Evolutionary conservation across 83 land plant species (phyloP).

Genomic region (Isoetes engelmannii): DNA sequence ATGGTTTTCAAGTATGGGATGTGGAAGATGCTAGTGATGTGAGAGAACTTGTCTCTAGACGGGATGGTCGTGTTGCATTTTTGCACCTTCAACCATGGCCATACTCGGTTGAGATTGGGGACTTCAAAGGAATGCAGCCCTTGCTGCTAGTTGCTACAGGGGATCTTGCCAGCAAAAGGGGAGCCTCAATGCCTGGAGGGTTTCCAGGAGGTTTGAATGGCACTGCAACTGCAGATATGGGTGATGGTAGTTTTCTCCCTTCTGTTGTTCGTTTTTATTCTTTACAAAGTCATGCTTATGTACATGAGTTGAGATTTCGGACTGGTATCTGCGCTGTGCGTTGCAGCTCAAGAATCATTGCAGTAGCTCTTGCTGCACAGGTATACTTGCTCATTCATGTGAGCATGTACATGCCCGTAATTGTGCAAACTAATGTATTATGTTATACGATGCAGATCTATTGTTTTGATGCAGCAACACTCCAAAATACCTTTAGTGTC

Average conservation of each 20-base stretch:
- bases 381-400: neutral
- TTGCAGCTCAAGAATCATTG: constrained; percentile 7
- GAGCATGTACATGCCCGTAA: neutral
- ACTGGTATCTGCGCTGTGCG: constrained; percentile 14
- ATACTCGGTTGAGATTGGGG: neutral
- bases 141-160: constrained; percentile 11
- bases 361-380: constrained; percentile 11
- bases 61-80: constrained; percentile 10
- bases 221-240: neutral
- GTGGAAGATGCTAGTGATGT: constrained; percentile 5
- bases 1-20: constrained; percentile 11
- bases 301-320: constrained; percentile 8
- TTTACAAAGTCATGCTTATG: constrained; percentile 1
- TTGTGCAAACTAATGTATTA: neutral
- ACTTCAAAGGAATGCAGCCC: neutral
- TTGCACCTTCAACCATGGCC: constrained; percentile 1
- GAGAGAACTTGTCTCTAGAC: constrained; percentile 7
- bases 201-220: neutral
- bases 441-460: neutral
- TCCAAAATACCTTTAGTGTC: constrained; percentile 1
- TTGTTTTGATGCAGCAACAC: constrained; percentile 8
- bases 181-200: neutral
- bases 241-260: constrained; percentile 1
- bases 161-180: neutral
- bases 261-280: constrained; percentile 12